Base-by-base conservation (phyloP, 805 yeast species). In the Zygoascus tannicola region DNA sequence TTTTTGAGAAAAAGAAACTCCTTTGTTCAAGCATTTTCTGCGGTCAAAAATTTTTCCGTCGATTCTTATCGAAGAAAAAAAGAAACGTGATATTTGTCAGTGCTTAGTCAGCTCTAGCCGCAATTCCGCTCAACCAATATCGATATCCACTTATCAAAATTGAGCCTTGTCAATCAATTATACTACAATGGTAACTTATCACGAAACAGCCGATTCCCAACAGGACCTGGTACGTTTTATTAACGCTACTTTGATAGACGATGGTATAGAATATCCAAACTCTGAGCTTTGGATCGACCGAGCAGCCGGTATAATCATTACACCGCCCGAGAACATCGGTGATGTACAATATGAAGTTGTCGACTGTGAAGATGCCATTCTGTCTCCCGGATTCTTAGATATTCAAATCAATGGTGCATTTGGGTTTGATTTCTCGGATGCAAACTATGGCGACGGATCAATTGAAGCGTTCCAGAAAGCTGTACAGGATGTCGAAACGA, bases 351-450 rank as follows among this genome's bases (percentile, higher is more conserved):
- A 48, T 32, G 58, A 56, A 35, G 57, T 56, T 2, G 55, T 75
- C 12, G 77, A 76, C 50, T 58, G 76, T 40, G 49, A 67, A n/a
- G 78, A 76, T 3, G 52, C 57, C 16, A 63, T 72, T 23, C 49
- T 76, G 28, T 69, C 78, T 0, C 80, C 81, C 0, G 81, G 81
- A 1, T 74, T 69, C 54, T 59, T 76, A 10, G 81, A 76, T 54
- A 67, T 73, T 49, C 81, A 76, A 56, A 72, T 74, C 47, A 76
- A 76, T 50, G 81, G 80, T 8, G 67, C 76, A 44, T 75, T 67
- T 48, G 81, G 80, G 2, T 62, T 75, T 49, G 77, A 75, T 48
- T 76, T 70, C 56, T 68, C 76, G 38, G 57, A 55, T 44, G 62
- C 54, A 10, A 52, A 59, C 15, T 74, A 67, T 51, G 54, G 54